These are phyloP conservation scores for Xylaria hypoxylon DNA, from an alignment of 2,329 filamentous ascomycete species.

Conservation along the genomic window DNA sequence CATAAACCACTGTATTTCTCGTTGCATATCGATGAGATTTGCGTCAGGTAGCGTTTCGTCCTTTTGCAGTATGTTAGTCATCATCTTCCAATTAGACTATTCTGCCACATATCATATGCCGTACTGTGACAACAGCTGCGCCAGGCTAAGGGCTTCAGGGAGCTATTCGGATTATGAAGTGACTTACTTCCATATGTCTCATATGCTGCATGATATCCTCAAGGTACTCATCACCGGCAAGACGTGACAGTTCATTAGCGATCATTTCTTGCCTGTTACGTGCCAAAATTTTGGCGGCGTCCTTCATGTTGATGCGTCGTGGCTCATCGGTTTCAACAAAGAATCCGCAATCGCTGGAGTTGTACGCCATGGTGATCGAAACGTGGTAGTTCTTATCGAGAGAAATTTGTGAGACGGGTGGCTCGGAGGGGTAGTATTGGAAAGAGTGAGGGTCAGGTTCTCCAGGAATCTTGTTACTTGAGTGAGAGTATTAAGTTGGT, in stretches of 20 bases:
- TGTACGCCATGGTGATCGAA: conserved; percentile 60
- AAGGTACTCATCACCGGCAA: conserved; percentile 89
- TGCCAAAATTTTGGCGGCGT: conserved; percentile 81
- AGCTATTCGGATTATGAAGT: neutral
- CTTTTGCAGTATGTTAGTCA: conserved; percentile 51
- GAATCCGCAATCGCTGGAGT: conserved; percentile 60
- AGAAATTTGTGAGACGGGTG: conserved; percentile 48
- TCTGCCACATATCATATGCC: neutral
- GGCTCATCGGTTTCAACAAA: conserved; percentile 69
- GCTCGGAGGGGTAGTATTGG: conserved; percentile 47
- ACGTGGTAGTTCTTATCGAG: conserved; percentile 40
- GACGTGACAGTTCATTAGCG: conserved; percentile 86
- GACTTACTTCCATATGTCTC: conserved; percentile 87
- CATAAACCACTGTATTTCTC: conserved; percentile 99
- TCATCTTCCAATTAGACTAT: neutral
- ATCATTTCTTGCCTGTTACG: conserved; percentile 88
- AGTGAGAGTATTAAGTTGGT: conserved; percentile 53
- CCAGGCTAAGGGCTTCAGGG: no score
- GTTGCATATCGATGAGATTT: conserved; percentile 98
- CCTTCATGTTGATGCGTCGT: conserved; percentile 73
- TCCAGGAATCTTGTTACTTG: conserved; percentile 62
- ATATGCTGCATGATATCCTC: conserved; percentile 96
- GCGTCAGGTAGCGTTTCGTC: conserved; percentile 93
- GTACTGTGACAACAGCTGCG: neutral
- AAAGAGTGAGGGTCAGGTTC: conserved; percentile 64